These are phyloP conservation scores for Penicillium brasilianum DNA, from an alignment of 2,329 filamentous ascomycete species.

Conservation along the genomic window DNA sequence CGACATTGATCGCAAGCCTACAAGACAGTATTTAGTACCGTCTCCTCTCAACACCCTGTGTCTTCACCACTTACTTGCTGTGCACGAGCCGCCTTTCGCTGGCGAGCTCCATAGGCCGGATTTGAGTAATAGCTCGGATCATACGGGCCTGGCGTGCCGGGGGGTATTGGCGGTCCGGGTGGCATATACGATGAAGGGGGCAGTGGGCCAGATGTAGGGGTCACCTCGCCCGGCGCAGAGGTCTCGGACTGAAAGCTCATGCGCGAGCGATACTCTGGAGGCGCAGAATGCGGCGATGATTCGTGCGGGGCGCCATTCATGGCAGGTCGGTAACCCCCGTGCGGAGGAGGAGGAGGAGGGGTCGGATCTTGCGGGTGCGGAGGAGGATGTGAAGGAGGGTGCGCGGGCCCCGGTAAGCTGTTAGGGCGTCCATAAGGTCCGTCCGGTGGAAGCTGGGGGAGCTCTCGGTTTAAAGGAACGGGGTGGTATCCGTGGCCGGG, in stretches of 20 bases:
- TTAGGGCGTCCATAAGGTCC: conserved; percentile 41
- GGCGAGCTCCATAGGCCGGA: conserved; percentile 39
- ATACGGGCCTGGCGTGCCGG: conserved; percentile 37
- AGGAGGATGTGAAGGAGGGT: conserved; percentile 16
- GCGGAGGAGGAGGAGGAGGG: conserved; percentile 25
- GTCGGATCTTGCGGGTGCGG: conserved; percentile 32
- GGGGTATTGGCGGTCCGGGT: conserved; percentile 33
- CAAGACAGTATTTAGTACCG: background rate
- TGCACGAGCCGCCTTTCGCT: conserved; percentile 47
- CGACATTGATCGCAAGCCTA: conserved; percentile 94
- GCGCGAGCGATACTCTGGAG: conserved; percentile 41
- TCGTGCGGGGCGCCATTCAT: conserved; percentile 44
- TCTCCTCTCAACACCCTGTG: background rate
- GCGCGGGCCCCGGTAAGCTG: conserved; percentile 38
- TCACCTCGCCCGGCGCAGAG: conserved; percentile 38
- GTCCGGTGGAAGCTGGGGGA: conserved; percentile 42
- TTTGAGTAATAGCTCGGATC: conserved; percentile 40
- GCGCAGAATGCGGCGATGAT: conserved; percentile 37
- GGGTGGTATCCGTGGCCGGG: conserved; percentile 37
- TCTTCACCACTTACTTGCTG: conserved; percentile 42
- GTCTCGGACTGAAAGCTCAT: conserved; percentile 40
- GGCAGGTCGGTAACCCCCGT: conserved; percentile 36
- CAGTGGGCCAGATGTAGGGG: conserved; percentile 36
- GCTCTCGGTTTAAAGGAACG: conserved; percentile 38
- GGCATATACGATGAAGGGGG: conserved; percentile 36